Evolutionary conservation across 2,329 filamentous ascomycete species (phyloP).

Genomic region (Juglanconis juglandina): DNA sequence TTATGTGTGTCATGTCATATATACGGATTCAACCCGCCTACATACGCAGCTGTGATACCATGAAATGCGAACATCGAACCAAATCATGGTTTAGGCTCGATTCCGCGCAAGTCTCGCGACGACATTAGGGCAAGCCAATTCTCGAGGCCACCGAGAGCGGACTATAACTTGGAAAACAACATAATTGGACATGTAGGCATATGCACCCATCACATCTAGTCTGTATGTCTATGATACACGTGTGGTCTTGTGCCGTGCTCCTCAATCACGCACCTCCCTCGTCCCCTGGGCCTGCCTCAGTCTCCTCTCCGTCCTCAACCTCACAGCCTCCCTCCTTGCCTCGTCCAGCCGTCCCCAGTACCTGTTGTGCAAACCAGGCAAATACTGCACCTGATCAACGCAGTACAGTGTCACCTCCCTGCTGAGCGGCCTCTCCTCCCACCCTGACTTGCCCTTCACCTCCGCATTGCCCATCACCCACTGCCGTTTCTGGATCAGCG

Average conservation of each 20-base stretch:
- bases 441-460: not conserved
- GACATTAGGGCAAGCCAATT: too few species aligned
- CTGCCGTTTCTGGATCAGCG: conserved; percentile 1
- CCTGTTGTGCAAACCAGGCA: not conserved
- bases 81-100: too few species aligned
- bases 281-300: not conserved
- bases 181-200: not conserved
- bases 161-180: too few species aligned
- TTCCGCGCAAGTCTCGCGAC: too few species aligned
- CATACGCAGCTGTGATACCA: too few species aligned
- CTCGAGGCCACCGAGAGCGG: too few species aligned
- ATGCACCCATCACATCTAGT: not conserved
- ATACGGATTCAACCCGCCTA: too few species aligned
- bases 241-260: not conserved
- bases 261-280: not conserved
- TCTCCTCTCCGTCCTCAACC: conserved; percentile 1
- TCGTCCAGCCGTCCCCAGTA: not conserved
- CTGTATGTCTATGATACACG: too few species aligned
- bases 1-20: too few species aligned
- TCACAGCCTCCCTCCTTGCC: not conserved
- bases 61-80: too few species aligned
- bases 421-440: not conserved
- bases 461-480: not conserved
- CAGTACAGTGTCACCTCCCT: not conserved
- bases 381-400: not conserved